Evolutionary conservation across 441 rosid species (phyloP), one percentile per base, ranked within the genome.

Genomic region (Populus trichocarpa): DNA sequence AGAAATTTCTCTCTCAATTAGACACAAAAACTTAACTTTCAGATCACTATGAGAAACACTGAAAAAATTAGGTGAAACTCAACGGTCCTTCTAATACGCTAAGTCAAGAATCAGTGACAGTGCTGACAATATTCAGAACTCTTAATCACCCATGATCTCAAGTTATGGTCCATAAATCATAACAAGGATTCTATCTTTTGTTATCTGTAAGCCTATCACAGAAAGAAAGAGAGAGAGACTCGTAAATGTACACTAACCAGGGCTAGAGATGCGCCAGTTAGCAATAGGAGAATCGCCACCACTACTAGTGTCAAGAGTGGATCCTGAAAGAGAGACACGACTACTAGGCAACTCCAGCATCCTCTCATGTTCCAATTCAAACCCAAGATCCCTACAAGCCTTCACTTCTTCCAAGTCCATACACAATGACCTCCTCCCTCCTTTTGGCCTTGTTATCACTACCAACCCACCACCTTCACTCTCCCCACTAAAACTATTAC

Each of bases 251-350:
- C 6, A 83, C 90, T 78, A 63, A 93, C 99, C 99, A 59, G 98
- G 99, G 74, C 93, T 88, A 1, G 97, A 95, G 85, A 95, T 95
- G 33, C 93, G 93, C 98, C 96, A 95, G 13, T 86, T 91, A 80
- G 96, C 81, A 35, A 92, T 88, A 36, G 99, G 98, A 1, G 97
- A 95, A 78, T 90, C 82, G 66, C 95, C 86, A 20, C 96, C 97
- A 18, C 97, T 93, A 38, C 97, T 93, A 1, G 91, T 90, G 50
- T 89, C 94, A 30, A 86, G 87, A 4, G 82, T 81, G 18, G 94
- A 89, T 68, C 91, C 89, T 8, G 94, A 88, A 5, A 86, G 67
- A 5, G 95, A 90, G 76, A 87, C 83, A 40, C 88, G 84, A 30
- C 32, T 30, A 72, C 80, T 68, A 42, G 93, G 89, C 77, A 83